Evolutionary conservation across 352 stramenopile genomes (phyloP), one percentile per base, ranked within the genome.

Genomic region (Pythium rhizo-oryzae): DNA sequence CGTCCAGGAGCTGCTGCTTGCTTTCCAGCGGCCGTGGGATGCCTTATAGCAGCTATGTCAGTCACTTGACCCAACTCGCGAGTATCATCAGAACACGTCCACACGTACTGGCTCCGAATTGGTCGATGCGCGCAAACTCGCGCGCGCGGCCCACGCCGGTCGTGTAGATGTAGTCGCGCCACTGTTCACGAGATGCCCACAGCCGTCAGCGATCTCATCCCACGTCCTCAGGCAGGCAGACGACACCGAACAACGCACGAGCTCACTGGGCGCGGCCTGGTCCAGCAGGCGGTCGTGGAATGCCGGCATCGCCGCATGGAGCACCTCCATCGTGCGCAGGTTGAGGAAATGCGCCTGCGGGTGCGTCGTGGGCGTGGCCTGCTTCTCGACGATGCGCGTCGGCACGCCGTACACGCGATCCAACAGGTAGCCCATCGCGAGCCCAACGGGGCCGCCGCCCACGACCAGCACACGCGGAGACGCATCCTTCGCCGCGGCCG

Each of bases 321-420:
- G 75, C 66, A 99, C 89, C 65, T 99, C 96, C 92, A 98, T 98
- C 1, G 90, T 97, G 33, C 96, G 82, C 8, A 97, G 79, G 69
- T 98, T 99, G 37, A 99, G 84, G 77, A 98, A 99, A 72, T 99
- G 96, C 57, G 96, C 96, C 74, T 98, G 94, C 9, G 96, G 96
- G 73, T 99, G 96, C 23, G 73, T 84, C 55, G 87, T 96, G 19
- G 84, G 83, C 64, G 79, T 75, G 41, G 69, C 65, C 55, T 96
- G 84, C 24, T 85, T 83, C 75, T 96, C 87, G n/a, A 96, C 68
- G 21, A 96, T 79, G 55, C 87, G 85, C 8, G 84, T 85, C 13
- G 76, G 80, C 15, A 96, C 74, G 46, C 81, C 75, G 62, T 87
- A 96, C 24, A 94, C 69, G 41, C 83, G 79, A 60, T 96, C 75